Base-by-base conservation (phyloP, 352 stramenopile genomes). In the Plasmopara muralis region DNA sequence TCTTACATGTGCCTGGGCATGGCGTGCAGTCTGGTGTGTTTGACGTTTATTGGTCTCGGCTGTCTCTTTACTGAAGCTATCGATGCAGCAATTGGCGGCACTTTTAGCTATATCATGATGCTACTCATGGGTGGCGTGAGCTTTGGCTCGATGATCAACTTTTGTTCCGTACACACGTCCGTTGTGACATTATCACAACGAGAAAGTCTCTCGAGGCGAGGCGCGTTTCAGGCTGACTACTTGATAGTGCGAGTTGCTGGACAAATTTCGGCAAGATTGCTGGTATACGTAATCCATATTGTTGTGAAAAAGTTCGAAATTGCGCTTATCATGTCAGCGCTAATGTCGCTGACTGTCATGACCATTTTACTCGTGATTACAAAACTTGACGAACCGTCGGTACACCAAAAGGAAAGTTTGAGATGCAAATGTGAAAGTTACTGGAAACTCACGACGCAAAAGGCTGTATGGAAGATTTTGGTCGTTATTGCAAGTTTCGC, bases 1-100 rank as follows among this genome's bases (percentile, higher is more conserved):
- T 68, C 81, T 8, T 96, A 96, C 66, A 89, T 94, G 69, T 57
- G 85, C 7, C 37, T 88, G 13, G 86, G 86, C 1, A 58, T 80
- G 52, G n/a, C 55, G 3, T 50, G 77, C 6, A 77, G 68, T 48
- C 54, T 72, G 10, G 15, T 64, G 44, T 64, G 57, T 25, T 37
- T 70, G 29, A 18, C 41, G 15, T 5, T 57, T 0, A 52, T 70
- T 14, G 58, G 62, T 2, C 42, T 70, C 7, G 62, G 62, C 46
- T 67, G 53, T 39, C 34, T 67, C 34, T 70, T 70, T 42, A 60
- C 53, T 6, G 38, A 56, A 5, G 37, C 52, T 6, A 18, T 64
- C 8, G 18, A 60, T 1, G 42, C 20, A 2, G 31, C 43, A 0
- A 38, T 66, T 5, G 55, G 53, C 53, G 52, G 30, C 31, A 55